Evolutionary conservation across 1,284 basidiomycete species (phyloP), one percentile per base, ranked within the genome.

Genomic region (Ganoderma resinaceum): DNA sequence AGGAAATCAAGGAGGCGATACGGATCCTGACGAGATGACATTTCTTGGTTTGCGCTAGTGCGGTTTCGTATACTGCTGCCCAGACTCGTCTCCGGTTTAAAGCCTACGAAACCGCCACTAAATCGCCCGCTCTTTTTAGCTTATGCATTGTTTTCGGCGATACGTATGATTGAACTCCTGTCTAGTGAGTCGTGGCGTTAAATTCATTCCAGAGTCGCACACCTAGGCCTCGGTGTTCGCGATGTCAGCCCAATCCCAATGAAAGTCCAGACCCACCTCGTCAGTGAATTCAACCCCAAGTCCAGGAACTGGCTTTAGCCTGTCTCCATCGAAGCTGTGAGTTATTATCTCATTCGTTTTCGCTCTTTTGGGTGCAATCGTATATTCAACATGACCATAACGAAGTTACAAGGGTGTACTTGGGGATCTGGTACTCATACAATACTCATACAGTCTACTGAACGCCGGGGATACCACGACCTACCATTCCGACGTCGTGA

Each of bases 401-500:
- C n/a, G n/a, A n/a, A n/a, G n/a, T n/a, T n/a, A n/a, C n/a, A n/a
- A n/a, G n/a, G n/a, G n/a, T n/a, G n/a, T n/a, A n/a, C n/a, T n/a
- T n/a, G n/a, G n/a, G n/a, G n/a, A n/a, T n/a, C n/a, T n/a, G n/a
- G n/a, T n/a, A n/a, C n/a, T n/a, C n/a, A n/a, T n/a, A n/a, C 26
- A 0, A 18, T 31, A 37, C 58, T 18, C 40, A 20, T 42, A 2
- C 40, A 5, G 46, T 49, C 26, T 72, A 78, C 61, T 77, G 70
- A 1, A 77, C 77, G 23, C 77, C 76, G 40, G 77, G 77, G 11
- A 78, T 64, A 35, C 67, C 70, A 57, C 72, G 76, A 38, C 77
- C 77, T 78, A 38, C 8, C 37, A 26, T 4, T 49, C 16, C 37
- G 14, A 6, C 55, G 14, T 14, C 16, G 37, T 60, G 11, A n/a